Evolutionary conservation across 2,329 filamentous ascomycete genomes (phyloP), one percentile per base, ranked within the genome.

Genomic region (Zasmidium citrigriseum): DNA sequence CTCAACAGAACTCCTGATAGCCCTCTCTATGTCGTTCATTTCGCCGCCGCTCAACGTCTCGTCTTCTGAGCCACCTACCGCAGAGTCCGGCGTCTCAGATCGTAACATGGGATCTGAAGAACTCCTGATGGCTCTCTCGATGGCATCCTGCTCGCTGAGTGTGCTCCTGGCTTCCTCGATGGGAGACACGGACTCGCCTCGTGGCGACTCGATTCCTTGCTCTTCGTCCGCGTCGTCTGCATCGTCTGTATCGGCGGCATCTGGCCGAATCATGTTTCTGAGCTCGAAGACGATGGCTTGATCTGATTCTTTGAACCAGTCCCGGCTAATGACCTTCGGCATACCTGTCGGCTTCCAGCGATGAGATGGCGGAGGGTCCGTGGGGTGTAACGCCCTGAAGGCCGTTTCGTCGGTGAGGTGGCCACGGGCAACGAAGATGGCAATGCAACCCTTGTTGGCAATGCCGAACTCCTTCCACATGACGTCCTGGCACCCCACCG

Each of bases 401-500:
- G n/a, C 11, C 3, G 38, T n/a, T n/a, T 34, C 25, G 25, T 23
- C 34, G 9, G 5, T 52, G 14, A 56, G 22, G n/a, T 52, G 48
- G 12, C 51, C 61, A 3, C 58, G 51, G 16, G 20, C 52, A 12
- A 63, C 38, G 21, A 51, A 60, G 12, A 63, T 22, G 14, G 58
- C 53, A 34, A 61, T 63, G 52, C 47, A 56, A 21, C 57, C 60
- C 29, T 53, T 46, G 21, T 54, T 41, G 11, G 58, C 58, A 16
- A 27, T 46, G 21, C 25, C 23, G 14, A 14, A 9, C n/a, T 25
- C 38, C 24, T 57, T 38, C 49, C 50, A 50, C n/a, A 34, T 27
- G 22, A 18, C 22, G 10, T 46, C 45, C 14, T 45, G 20, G 45
- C 20, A 10, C 38, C 23, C 20, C 21, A 24, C n/a, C 12, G 22